Evolutionary conservation across 306 rosid species (phyloP).

Genomic region (Hippophae rhamnoides): DNA sequence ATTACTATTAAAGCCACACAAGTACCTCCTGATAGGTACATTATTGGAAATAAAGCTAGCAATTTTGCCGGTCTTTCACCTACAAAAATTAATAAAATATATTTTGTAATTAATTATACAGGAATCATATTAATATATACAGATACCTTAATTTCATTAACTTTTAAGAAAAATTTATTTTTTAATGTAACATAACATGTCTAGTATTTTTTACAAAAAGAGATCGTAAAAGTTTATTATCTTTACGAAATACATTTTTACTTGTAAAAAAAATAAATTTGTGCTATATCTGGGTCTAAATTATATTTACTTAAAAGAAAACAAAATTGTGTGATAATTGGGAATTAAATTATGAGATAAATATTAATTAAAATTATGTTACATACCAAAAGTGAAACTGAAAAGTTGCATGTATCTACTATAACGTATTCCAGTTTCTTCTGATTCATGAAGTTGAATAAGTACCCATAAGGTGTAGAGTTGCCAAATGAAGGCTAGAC

Average conservation of each 20-base stretch:
- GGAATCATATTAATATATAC: too few species aligned
- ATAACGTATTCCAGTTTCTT: conserved; percentile 38
- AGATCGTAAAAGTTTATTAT: too few species aligned
- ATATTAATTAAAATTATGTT: not conserved
- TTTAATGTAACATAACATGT: too few species aligned
- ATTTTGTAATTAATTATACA: not conserved
- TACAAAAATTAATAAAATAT: not conserved
- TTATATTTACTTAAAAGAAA: too few species aligned
- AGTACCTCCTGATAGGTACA: conserved; percentile 40
- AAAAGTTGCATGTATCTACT: conserved; percentile 51
- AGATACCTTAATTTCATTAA: too few species aligned
- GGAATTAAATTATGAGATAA: not conserved
- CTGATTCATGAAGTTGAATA: conserved; percentile 43
- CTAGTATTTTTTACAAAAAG: too few species aligned
- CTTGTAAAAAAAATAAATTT: too few species aligned
- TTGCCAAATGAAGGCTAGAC: conserved; percentile 42
- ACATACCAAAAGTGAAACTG: conserved; percentile 28
- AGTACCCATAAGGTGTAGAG: conserved; percentile 38
- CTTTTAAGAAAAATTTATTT: too few species aligned
- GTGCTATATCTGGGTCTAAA: too few species aligned
- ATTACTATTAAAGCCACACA: conserved; percentile 30
- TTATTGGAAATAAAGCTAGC: conserved; percentile 25
- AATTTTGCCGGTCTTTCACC: conserved; percentile 24
- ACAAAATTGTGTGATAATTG: too few species aligned
- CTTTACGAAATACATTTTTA: too few species aligned